Base-by-base conservation (phyloP, 805 yeast species). In the Metschnikowia orientalis region DNA sequence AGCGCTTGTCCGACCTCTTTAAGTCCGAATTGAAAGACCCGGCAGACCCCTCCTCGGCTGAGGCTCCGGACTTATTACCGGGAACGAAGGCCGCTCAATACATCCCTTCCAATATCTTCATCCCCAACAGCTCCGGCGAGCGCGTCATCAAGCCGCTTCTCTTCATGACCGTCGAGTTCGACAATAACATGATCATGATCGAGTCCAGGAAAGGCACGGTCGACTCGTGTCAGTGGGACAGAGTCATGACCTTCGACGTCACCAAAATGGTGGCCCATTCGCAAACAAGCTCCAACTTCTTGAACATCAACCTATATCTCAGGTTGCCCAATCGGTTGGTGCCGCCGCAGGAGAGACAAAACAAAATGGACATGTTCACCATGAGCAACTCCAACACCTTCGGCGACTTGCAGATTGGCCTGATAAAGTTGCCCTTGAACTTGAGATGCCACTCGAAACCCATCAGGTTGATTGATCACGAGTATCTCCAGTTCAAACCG, bases 211-310 rank as follows among this genome's bases (percentile, higher is more conserved):
- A 83, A 33, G 96, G 95, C 23, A 76, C 95, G 0, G 77, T 87
- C 40, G 73, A 75, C 26, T 67, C 71, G 36, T 90, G 96, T 1
- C 75, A 75, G 11, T 92, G 95, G 77, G 92, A 88, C 57, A 84
- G 84, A 47, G 87, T 87, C 8, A 83, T 95, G 10, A 78, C 89
- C 3, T 92, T 92, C 52, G 99, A 92, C 70, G 94, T 89, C 14
- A 59, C 69, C 24, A 60, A 61, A 30, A 60, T 57, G 48, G 48
- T 50, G 32, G 38, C 49, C 6, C 40, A 69, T 71, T 24, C 45
- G 55, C 44, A 44, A 14, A 52, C 56, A 2, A 59, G 58, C 23
- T 78, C 83, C 34, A 73, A 73, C 42, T 59, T 60, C 34, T 67
- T 92, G 42, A 79, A 77, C 44, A 62, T 90, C 24, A 92, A 86